Conservation (phyloP, 805 yeast genomes). For the Saccharomycopsis amapae region DNA sequence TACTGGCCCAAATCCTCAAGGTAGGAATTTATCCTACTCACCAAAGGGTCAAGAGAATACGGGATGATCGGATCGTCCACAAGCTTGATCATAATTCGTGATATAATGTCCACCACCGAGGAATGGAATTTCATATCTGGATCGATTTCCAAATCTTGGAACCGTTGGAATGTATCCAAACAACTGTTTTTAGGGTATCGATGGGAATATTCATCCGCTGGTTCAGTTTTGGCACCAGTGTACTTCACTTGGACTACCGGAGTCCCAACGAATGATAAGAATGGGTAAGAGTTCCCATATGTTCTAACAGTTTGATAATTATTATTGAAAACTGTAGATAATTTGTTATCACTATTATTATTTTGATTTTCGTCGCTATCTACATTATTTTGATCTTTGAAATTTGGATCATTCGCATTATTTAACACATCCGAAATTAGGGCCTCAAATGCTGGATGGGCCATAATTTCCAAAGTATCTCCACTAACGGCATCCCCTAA, state of each 20-base stretch:
- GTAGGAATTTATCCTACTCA: constrained; percentile 37
- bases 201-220: constrained; percentile 14
- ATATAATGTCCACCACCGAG: constrained; percentile 48
- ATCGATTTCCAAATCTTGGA: constrained; percentile 43
- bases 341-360: not conserved
- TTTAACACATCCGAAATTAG: constrained; percentile 26
- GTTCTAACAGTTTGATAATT: constrained; percentile 30
- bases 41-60: constrained; percentile 45
- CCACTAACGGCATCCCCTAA: constrained; percentile 57
- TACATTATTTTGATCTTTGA: constrained; percentile 22
- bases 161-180: constrained; percentile 55
- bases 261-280: constrained; percentile 55
- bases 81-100: constrained; percentile 48
- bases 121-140: constrained; percentile 48
- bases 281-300: constrained; percentile 63
- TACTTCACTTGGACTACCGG: constrained; percentile 60
- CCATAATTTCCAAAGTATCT: constrained; percentile 43
- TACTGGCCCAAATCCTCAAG: constrained; percentile 41
- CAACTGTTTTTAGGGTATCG: constrained; percentile 49
- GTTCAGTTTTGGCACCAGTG: constrained; percentile 26
- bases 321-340: not conserved
- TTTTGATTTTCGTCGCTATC: not conserved
- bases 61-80: constrained; percentile 76
- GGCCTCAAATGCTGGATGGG: constrained; percentile 56
- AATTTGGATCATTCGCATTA: constrained; percentile 19